These are phyloP conservation scores for Neurospora sp. DNA, from an alignment of 495 filamentous ascomycete genomes.

Conservation along the genomic window DNA sequence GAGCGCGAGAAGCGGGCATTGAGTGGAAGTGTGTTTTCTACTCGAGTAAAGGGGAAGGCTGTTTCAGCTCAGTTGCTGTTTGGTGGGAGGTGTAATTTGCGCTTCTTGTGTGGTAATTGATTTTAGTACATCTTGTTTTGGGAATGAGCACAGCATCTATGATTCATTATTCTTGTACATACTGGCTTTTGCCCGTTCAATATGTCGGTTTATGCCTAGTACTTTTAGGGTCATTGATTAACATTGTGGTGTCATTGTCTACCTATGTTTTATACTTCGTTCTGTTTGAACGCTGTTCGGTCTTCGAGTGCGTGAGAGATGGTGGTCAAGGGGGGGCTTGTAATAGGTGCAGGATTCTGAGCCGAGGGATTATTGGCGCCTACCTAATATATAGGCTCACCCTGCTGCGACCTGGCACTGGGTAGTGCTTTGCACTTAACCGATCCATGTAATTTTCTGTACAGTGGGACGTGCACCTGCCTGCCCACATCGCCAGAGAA, in stretches of 20 bases:
- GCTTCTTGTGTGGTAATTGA: neutral
- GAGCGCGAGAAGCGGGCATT: constrained; percentile 45
- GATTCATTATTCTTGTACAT: neutral
- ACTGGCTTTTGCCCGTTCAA: neutral
- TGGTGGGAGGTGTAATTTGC: neutral
- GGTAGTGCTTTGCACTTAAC: neutral
- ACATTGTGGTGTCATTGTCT: neutral
- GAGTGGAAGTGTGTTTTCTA: neutral
- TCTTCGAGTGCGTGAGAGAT: neutral
- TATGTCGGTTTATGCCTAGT: neutral
- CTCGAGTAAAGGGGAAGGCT: neutral
- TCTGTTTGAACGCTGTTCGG: neutral
- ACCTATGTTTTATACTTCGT: neutral
- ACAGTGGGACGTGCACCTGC: neutral
- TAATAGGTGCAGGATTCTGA: neutral
- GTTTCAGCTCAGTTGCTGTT: neutral
- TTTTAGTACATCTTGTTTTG: neutral
- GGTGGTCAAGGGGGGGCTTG: neutral
- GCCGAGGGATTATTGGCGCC: neutral
- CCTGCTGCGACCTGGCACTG: neutral
- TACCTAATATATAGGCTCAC: neutral
- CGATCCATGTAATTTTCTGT: neutral
- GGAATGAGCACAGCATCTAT: neutral
- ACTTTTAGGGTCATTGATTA: neutral
- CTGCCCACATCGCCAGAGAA: neutral